Percentiles rank a stretch among this genome's conserved stretches.
These are phyloP conservation scores for Vitellaria paradoxa DNA, from an alignment of 179 eudicot genomes.

Conservation along the genomic window DNA sequence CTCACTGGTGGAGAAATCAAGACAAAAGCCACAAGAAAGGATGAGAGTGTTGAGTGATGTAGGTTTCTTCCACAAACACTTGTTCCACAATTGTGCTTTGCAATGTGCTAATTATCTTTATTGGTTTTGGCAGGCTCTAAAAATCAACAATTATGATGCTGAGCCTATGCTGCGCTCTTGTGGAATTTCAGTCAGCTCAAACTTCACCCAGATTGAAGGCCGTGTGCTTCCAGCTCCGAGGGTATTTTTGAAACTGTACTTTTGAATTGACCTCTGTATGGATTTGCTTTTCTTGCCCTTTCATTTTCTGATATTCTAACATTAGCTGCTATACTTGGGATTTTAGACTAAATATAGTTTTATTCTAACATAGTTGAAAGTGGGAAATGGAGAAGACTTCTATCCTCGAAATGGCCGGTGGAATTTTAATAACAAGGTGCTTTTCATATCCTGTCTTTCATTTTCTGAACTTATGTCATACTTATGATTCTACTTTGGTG, in stretches of 20 bases:
- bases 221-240: conserved; percentile 78
- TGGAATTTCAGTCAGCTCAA: conserved; percentile 61
- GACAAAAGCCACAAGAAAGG: conserved; percentile 86
- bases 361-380: conserved; percentile 47
- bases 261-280: too few species aligned
- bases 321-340: background rate
- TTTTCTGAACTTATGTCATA: background rate
- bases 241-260: conserved; percentile 32
- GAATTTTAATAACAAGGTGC: conserved; percentile 84
- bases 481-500: background rate
- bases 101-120: background rate
- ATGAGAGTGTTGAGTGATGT: conserved; percentile 72
- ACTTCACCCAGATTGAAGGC: conserved; percentile 71
- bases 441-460: background rate
- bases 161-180: conserved; percentile 76
- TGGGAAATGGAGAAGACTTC: conserved; percentile 72
- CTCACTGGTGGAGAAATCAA: conserved; percentile 80
- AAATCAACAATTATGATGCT: conserved; percentile 66
- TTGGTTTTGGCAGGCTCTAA: conserved; percentile 53
- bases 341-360: conserved; percentile 1
- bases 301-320: background rate
- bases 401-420: conserved; percentile 80
- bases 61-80: conserved; percentile 7
- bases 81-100: background rate
- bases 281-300: too few species aligned